Percentiles rank a stretch among this genome's conserved stretches.
These are phyloP conservation scores for Mayamaea pseudoterrestris DNA, from an alignment of 108 stramenopile species.

Conservation along the genomic window DNA sequence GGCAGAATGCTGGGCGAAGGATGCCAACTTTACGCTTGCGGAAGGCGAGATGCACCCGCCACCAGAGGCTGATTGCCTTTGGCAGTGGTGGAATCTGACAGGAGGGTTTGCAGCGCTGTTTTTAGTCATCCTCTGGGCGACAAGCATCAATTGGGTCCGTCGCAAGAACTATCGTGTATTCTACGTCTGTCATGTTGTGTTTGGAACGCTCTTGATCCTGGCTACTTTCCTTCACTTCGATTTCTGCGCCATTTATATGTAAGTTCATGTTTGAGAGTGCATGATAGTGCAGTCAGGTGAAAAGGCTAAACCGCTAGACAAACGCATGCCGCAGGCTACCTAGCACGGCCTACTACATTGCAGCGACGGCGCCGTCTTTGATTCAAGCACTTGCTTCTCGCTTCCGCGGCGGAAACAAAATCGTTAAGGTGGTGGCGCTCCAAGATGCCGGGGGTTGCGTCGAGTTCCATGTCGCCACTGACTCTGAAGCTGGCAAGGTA, in stretches of 20 bases:
- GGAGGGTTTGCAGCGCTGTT: slow-evolving; percentile 16
- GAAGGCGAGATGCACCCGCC: not conserved
- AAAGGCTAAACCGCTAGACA: too few relatives aligned
- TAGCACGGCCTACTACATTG: slow-evolving; percentile 26
- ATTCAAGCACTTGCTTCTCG: slow-evolving; percentile 12
- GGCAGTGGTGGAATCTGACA: slow-evolving; percentile 9
- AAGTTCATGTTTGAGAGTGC: too few relatives aligned
- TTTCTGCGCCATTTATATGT: slow-evolving; percentile 17
- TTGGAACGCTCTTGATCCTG: slow-evolving; percentile 8
- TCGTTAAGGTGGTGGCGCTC: slow-evolving; percentile 16
- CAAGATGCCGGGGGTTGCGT: slow-evolving; percentile 31
- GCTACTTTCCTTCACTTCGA: not conserved
- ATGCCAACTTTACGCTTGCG: not conserved
- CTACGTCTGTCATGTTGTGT: slow-evolving; percentile 11
- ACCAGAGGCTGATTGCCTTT: not conserved
- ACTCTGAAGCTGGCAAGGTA: not conserved
- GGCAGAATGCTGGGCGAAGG: slow-evolving; percentile 3
- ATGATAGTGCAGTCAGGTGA: too few relatives aligned
- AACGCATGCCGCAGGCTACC: too few relatives aligned
- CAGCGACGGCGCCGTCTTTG: slow-evolving; percentile 16
- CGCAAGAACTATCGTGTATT: slow-evolving; percentile 22
- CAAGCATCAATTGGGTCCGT: slow-evolving; percentile 24
- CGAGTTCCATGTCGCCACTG: slow-evolving; percentile 11
- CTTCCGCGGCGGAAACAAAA: slow-evolving; percentile 14
- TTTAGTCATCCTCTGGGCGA: slow-evolving; percentile 14